Conservation (phyloP, 2,329 filamentous ascomycete genomes). For the Septoria linicola region DNA sequence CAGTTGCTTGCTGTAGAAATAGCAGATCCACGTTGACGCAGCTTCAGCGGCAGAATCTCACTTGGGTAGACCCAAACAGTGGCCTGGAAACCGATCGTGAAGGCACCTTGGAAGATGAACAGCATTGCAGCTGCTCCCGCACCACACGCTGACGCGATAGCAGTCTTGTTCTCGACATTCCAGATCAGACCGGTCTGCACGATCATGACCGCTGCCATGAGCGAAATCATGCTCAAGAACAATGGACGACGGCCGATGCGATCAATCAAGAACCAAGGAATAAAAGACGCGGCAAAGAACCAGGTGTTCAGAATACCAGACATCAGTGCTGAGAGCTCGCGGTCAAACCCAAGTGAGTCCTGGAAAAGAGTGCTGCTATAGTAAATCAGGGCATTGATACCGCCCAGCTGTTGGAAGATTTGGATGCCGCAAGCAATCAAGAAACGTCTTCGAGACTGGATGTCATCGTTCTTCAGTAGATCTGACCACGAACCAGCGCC, state of each 20-base stretch:
- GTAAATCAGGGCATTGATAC: constrained; percentile 36
- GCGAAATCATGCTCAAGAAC: constrained; percentile 35
- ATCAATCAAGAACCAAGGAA: constrained; percentile 45
- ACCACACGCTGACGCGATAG: constrained; percentile 29
- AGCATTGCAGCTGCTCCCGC: constrained; percentile 52
- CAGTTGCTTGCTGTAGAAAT: constrained; percentile 38
- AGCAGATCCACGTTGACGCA: constrained; percentile 35
- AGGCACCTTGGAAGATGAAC: constrained; percentile 64
- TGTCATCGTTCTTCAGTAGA: constrained; percentile 33
- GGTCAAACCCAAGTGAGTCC: constrained; percentile 30
- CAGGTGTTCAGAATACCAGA: constrained; percentile 45
- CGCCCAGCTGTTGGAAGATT: constrained; percentile 34
- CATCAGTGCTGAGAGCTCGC: constrained; percentile 33
- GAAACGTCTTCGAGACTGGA: constrained; percentile 32
- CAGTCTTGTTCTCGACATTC: constrained; percentile 32
- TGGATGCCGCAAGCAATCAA: constrained; percentile 34
- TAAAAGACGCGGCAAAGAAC: constrained; percentile 53
- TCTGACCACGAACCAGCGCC: constrained; percentile 40
- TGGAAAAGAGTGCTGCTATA: constrained; percentile 35
- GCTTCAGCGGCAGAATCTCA: constrained; percentile 54
- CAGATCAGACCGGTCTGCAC: constrained; percentile 51
- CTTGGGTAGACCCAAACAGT: constrained; percentile 64
- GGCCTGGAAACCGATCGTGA: constrained; percentile 59
- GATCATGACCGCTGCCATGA: constrained; percentile 65
- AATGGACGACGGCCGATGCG: constrained; percentile 37